Evolutionary conservation across 2,329 filamentous ascomycete genomes (phyloP).

Genomic region (Trichoderma atroviride): DNA sequence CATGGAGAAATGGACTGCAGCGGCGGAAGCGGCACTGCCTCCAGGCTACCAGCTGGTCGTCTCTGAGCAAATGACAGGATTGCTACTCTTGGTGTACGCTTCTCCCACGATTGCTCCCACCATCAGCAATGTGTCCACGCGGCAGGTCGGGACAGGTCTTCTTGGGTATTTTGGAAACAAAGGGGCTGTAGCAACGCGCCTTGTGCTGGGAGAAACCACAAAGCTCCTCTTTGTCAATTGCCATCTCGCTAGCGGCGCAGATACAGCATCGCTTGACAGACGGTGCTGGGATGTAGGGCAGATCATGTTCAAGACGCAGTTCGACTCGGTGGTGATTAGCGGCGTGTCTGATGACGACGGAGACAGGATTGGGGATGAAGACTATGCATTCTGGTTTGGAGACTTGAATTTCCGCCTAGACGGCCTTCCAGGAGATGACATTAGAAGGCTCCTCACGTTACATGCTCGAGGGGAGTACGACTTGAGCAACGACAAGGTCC

Average conservation of each 20-base stretch:
- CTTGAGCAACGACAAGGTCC: slow-evolving; percentile 46
- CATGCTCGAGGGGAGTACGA: slow-evolving; percentile 81
- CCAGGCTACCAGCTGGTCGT: slow-evolving; percentile 74
- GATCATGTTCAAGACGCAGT: slow-evolving; percentile 74
- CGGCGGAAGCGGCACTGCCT: slow-evolving; percentile 74
- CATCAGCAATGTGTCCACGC: slow-evolving; percentile 79
- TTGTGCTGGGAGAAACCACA: slow-evolving; percentile 88
- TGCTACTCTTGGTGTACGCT: slow-evolving; percentile 83
- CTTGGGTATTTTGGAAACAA: slow-evolving; percentile 97
- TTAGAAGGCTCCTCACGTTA: slow-evolving; percentile 78
- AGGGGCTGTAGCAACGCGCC: slow-evolving; percentile 78
- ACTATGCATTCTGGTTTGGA: slow-evolving; percentile 95
- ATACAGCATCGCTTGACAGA: slow-evolving; percentile 75
- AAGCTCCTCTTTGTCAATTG: slow-evolving; percentile 87
- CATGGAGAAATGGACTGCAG: slow-evolving; percentile 78
- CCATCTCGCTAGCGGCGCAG: slow-evolving; percentile 85
- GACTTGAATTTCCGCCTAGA: slow-evolving; percentile 94
- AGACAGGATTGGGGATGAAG: slow-evolving; percentile 80
- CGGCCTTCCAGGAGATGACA: slow-evolving; percentile 85
- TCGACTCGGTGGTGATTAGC: slow-evolving; percentile 69
- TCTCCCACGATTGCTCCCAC: slow-evolving; percentile 73
- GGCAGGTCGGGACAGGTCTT: slow-evolving; percentile 83
- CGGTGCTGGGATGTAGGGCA: slow-evolving; percentile 89
- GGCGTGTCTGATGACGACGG: slow-evolving; percentile 67
- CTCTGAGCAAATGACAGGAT: slow-evolving; percentile 82